Conservation (phyloP, 805 yeast genomes). For the Schwanniomyces occidentalis region DNA sequence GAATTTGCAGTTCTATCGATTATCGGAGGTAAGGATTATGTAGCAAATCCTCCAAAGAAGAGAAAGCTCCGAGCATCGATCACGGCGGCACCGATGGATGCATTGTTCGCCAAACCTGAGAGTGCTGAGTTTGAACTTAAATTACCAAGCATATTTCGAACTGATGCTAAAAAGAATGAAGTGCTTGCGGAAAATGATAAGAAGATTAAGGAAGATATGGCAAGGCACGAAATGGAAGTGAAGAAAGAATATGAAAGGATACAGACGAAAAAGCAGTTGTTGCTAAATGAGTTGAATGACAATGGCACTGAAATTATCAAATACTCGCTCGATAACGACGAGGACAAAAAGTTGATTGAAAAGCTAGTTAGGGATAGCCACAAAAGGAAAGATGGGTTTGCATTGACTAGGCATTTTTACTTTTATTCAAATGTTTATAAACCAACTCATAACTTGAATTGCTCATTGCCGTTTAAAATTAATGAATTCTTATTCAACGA, state of each 20-base stretch:
- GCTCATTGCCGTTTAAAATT: constrained; percentile 4
- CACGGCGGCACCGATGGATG: neutral
- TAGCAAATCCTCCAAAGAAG: neutral
- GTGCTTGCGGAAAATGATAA: constrained; percentile 18
- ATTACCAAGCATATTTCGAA: constrained; percentile 30
- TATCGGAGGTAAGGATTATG: constrained; percentile 2
- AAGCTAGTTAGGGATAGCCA: constrained; percentile 6
- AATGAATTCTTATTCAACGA: constrained; percentile 4
- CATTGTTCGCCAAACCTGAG: neutral
- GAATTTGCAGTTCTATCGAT: constrained; percentile 7
- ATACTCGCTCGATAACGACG: constrained; percentile 17
- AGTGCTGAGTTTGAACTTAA: constrained; percentile 18
- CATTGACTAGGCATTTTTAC: constrained; percentile 23
- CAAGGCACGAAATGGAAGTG: constrained; percentile 15
- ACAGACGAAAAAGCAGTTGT: constrained; percentile 10
- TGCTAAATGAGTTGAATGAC: constrained; percentile 31
- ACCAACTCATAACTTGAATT: neutral
- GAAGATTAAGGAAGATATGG: constrained; percentile 19
- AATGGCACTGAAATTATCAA: constrained; percentile 23
- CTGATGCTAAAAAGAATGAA: constrained; percentile 28
- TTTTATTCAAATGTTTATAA: constrained; percentile 11
- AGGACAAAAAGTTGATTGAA: constrained; percentile 21
- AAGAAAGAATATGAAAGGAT: constrained; percentile 15
- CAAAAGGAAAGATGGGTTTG: constrained; percentile 8
- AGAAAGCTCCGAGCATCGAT: neutral